These are phyloP conservation scores for Ophiostoma tasmaniense DNA, from an alignment of 2,329 filamentous ascomycete genomes.

Conservation along the genomic window DNA sequence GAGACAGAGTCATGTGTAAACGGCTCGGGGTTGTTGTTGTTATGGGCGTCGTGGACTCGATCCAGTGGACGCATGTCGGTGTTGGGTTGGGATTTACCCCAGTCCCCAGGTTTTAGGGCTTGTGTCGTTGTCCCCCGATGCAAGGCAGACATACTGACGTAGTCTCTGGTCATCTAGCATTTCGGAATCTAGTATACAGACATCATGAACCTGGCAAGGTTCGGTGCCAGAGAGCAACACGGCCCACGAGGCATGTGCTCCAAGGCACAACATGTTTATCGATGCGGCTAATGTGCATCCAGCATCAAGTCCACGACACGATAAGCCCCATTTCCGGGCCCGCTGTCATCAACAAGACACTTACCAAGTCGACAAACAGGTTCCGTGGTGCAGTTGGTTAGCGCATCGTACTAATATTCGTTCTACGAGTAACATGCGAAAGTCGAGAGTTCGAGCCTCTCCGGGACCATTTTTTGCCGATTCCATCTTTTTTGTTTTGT, in stretches of 20 bases:
- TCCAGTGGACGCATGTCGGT: not conserved
- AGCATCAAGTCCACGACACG: not conserved
- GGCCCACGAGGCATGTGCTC: too few relatives aligned
- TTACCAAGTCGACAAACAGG: not conserved
- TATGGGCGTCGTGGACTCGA: not conserved
- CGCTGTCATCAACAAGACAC: not conserved
- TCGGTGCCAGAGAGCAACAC: too few relatives aligned
- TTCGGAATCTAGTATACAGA: too few relatives aligned
- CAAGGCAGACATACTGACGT: not conserved
- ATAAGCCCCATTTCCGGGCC: not conserved
- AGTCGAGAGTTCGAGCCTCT: slow-evolving; percentile 2
- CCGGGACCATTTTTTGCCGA: not conserved
- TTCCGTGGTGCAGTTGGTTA: slow-evolving; percentile 3
- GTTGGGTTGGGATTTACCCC: not conserved
- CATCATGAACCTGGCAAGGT: too few relatives aligned
- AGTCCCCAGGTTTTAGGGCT: not conserved
- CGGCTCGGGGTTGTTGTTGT: not conserved
- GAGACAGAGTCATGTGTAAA: not conserved
- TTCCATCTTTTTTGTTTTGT: too few relatives aligned
- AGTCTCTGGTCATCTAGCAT: too few relatives aligned
- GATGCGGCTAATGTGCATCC: too few relatives aligned
- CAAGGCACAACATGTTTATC: too few relatives aligned
- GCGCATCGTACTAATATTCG: slow-evolving; percentile 1
- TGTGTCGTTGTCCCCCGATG: not conserved
- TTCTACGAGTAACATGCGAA: not conserved